Percentiles rank a stretch among this genome's conserved stretches.
Evolutionary conservation across 305 asterid species (phyloP).

Genomic region (Fraxinus angustifolia): DNA sequence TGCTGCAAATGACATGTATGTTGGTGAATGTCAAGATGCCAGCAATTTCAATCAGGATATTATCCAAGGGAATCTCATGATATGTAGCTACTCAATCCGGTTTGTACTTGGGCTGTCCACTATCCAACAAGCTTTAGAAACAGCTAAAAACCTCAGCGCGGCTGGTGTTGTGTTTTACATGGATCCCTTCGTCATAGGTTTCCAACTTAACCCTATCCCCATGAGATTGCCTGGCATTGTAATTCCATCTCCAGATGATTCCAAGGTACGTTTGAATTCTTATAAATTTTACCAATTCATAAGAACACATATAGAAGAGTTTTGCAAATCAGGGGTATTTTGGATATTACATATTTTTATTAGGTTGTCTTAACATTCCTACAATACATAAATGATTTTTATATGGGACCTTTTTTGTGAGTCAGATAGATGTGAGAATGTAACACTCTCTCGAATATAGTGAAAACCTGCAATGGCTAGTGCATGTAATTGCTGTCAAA

Average conservation of each 20-base stretch:
- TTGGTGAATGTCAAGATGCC: constrained; percentile 89
- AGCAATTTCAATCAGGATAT: constrained; percentile 53
- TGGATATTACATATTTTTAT: background rate
- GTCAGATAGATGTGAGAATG: background rate
- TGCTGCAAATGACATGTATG: constrained; percentile 53
- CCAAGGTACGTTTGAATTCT: constrained; percentile 55
- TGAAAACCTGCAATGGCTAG: background rate
- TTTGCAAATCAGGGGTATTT: background rate
- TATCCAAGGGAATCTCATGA: constrained; percentile 73
- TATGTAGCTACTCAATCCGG: constrained; percentile 94
- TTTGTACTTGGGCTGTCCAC: constrained; percentile 94
- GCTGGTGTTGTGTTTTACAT: constrained; percentile 87
- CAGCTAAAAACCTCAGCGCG: constrained; percentile 77
- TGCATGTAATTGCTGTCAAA: background rate
- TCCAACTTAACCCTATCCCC: constrained; percentile 85
- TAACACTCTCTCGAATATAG: background rate
- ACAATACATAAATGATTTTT: background rate
- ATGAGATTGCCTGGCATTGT: constrained; percentile 83
- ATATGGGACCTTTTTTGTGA: background rate
- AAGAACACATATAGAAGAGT: background rate
- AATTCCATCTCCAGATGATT: constrained; percentile 82
- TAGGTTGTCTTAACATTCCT: background rate
- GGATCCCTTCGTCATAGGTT: constrained; percentile 91
- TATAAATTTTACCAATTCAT: constrained; percentile 7
- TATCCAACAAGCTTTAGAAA: constrained; percentile 76